These are phyloP conservation scores for Amyloporia xantha DNA, from an alignment of 768 basidiomycete species.

Conservation along the genomic window DNA sequence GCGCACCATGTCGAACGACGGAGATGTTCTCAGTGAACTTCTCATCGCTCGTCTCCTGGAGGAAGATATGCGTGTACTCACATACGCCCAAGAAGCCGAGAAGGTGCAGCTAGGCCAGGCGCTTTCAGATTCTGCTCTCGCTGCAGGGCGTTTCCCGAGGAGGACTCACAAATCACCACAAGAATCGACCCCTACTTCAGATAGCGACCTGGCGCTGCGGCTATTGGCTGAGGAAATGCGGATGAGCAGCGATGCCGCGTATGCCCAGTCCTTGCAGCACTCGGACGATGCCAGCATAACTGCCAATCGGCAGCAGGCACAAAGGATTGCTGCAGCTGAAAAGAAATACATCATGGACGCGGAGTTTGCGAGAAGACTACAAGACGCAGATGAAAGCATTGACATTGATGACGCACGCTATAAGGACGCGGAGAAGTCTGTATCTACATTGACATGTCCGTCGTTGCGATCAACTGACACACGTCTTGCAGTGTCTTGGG, in stretches of 20 bases:
- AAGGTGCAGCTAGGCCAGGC: slow-evolving; percentile 27
- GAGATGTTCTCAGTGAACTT: slow-evolving; percentile 25
- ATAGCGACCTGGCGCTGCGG: slow-evolving; percentile 26
- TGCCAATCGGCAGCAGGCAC: slow-evolving; percentile 29
- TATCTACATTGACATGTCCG: slow-evolving; percentile 19
- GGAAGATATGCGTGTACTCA: slow-evolving; percentile 23
- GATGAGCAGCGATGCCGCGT: slow-evolving; percentile 24
- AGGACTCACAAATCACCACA: background rate
- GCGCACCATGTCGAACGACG: slow-evolving; percentile 4
- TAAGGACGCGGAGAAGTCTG: slow-evolving; percentile 28
- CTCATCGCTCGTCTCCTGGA: slow-evolving; percentile 30
- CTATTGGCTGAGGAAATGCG: slow-evolving; percentile 24
- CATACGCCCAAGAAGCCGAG: slow-evolving; percentile 26
- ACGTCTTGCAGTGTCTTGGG: slow-evolving; percentile 22
- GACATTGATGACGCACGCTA: slow-evolving; percentile 20
- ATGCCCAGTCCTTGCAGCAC: slow-evolving; percentile 28
- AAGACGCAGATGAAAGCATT: slow-evolving; percentile 18
- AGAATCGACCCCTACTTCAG: background rate
- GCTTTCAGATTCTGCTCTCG: slow-evolving; percentile 22
- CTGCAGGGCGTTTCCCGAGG: slow-evolving; percentile 21
- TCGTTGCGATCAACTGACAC: slow-evolving; percentile 13
- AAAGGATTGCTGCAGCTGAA: slow-evolving; percentile 30
- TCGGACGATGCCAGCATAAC: slow-evolving; percentile 20
- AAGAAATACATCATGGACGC: slow-evolving; percentile 30
- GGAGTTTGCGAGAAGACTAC: slow-evolving; percentile 30